Base-by-base conservation (phyloP, 495 filamentous ascomycete species). In the Neurospora terricola region DNA sequence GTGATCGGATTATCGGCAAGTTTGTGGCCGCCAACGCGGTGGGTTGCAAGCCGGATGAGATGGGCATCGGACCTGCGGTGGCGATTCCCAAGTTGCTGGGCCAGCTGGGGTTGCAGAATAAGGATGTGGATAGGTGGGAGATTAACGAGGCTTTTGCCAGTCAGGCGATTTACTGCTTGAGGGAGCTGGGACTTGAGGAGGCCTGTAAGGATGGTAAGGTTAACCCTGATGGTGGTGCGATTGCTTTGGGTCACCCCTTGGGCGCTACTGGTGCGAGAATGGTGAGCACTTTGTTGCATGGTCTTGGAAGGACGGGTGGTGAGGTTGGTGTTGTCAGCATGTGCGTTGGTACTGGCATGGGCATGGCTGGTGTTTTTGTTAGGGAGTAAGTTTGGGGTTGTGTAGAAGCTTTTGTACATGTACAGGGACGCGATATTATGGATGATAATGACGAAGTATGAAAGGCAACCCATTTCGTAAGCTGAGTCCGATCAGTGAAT, bases 61-160 rank as follows among this genome's bases (percentile, higher is more conserved):
- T 97, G 94, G 94, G 94, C 45, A 87, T 97, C 70, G 94, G 94
- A 0, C 94, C 94, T 12, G 92, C 93, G 7, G 77, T 96, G 38
- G 94, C 93, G 1, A 94, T 97, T 54, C 94, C 94, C 36, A 92
- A 91, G 79, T 85, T 97, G 54, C 83, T 97, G 23, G 78, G 86
- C 69, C 85, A 87, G 71, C 85, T 91, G 11, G 93, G 90, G 21
- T 73, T 97, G 42, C 77, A 77, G 69, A 89, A 84, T 7, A 82
- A 84, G 11, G 93, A 98, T 69, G 90, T 98, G 0, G 88, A 91
- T 7, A 83, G 95, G n/a, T 97, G 94, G 94, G 94, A 98, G 86
- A 90, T 98, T 80, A 98, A 97, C 81, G 94, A 97, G 86, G 94
- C 94, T 23, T 98, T 97, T 82, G 94, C 94, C 5, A 92, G 90